Conservation (phyloP, 495 filamentous ascomycete genomes). For the Aspergillus homomorphus region DNA sequence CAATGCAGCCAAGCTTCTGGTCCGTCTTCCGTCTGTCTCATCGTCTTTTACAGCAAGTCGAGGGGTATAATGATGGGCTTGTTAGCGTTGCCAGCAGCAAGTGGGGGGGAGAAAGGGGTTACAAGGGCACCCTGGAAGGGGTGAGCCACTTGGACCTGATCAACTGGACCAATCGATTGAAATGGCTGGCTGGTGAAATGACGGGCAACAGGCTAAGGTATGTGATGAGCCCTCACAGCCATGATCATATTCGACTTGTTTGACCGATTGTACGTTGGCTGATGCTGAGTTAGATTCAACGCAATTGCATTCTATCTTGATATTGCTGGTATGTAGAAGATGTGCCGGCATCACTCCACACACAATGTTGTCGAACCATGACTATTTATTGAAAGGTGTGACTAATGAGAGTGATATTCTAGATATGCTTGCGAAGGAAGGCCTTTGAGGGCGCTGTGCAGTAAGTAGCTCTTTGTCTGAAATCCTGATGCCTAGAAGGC, state of each 20-base stretch:
- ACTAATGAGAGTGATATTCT: constrained; percentile 8
- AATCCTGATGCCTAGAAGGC: constrained; percentile 26
- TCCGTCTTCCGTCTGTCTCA: constrained; percentile 75
- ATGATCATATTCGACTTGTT: constrained; percentile 3
- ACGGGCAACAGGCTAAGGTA: constrained; percentile 69
- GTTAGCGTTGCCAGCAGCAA: constrained; percentile 81
- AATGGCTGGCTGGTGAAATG: constrained; percentile 65
- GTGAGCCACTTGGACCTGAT: constrained; percentile 92
- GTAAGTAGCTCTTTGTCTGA: background rate
- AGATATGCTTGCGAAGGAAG: constrained; percentile 42
- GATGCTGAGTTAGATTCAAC: constrained; percentile 66
- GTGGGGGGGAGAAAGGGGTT: constrained; percentile 70
- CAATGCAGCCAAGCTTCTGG: constrained; percentile 60
- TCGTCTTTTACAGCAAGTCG: constrained; percentile 60
- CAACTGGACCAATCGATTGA: constrained; percentile 88
- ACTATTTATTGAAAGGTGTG: background rate
- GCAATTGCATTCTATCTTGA: constrained; percentile 93
- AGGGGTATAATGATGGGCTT: constrained; percentile 89
- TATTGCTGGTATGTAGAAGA: constrained; percentile 61
- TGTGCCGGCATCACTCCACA: background rate
- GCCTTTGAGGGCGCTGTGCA: constrained; percentile 23
- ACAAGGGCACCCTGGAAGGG: constrained; percentile 83
- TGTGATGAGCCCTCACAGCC: background rate
- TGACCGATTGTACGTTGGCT: constrained; percentile 12
- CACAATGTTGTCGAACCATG: too few species aligned